Conservation (phyloP, 1,139 yeast species). For the Meyerozyma athensensis region DNA sequence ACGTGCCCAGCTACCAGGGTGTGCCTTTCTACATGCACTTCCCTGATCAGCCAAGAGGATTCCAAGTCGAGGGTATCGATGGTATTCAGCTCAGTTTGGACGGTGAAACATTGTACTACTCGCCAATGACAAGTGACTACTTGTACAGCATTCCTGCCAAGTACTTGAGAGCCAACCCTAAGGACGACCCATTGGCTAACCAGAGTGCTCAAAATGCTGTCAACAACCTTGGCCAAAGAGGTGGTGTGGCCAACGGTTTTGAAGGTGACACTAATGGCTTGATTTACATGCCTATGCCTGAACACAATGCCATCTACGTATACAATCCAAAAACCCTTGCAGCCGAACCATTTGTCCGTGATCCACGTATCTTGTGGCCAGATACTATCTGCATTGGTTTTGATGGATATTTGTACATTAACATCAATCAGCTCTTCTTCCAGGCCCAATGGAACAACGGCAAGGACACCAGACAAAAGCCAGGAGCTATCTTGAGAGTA, state of each 20-base stretch:
- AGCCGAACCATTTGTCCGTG: constrained; percentile 1
- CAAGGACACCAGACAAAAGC: neutral
- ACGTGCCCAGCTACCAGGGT: constrained; percentile 1
- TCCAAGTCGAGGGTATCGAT: constrained; percentile 1
- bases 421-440: neutral
- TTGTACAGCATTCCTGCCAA: constrained; percentile 2
- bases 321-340: neutral
- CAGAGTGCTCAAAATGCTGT: neutral
- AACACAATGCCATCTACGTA: constrained; percentile 1
- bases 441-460: constrained; percentile 2
- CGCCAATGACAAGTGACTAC: constrained; percentile 1
- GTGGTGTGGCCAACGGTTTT: constrained; percentile 1
- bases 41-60: neutral
- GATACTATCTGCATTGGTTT: constrained; percentile 1
- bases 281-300: constrained; percentile 3
- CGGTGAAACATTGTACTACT: constrained; percentile 1
- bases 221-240: constrained; percentile 1
- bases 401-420: neutral
- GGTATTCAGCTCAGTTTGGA: neutral
- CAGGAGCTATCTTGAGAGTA: neutral
- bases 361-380: constrained; percentile 1
- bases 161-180: neutral
- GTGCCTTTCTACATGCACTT: constrained; percentile 2
- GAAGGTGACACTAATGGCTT: neutral
- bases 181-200: neutral